Evolutionary conservation across 2,329 filamentous ascomycete genomes (phyloP).

Genomic region (Paecilomyces niveus): DNA sequence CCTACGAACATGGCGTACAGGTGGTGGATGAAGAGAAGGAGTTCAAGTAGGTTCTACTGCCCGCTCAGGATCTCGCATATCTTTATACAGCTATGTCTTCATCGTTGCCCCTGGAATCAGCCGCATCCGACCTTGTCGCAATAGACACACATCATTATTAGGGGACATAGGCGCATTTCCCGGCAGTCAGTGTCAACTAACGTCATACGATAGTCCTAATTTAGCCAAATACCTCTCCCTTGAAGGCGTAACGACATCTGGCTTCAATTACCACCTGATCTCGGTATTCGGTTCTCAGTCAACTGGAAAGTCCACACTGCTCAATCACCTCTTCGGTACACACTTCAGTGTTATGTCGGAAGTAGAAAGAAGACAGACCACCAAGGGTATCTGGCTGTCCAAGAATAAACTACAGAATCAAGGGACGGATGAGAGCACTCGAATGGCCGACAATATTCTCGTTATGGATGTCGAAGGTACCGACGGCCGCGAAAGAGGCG

Average conservation of each 20-base stretch:
- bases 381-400: conserved; percentile 99
- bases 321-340: conserved; percentile 93
- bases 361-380: conserved; percentile 87
- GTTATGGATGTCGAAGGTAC: conserved; percentile 99
- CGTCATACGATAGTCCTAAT: conserved; percentile 53
- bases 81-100: not conserved
- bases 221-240: conserved; percentile 74
- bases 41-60: conserved; percentile 71
- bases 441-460: conserved; percentile 94
- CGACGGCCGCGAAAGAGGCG: conserved; percentile 88
- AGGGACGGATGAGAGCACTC: conserved; percentile 34
- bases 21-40: conserved; percentile 94
- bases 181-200: conserved; percentile 7
- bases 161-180: not conserved
- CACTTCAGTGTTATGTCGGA: conserved; percentile 98
- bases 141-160: not conserved
- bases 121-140: not conserved
- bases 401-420: conserved; percentile 70
- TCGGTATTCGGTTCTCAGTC: conserved; percentile 98
- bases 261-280: conserved; percentile 99
- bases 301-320: conserved; percentile 92
- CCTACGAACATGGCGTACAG: conserved; percentile 88
- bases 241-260: conserved; percentile 74
- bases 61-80: not conserved
- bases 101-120: not conserved